phyloP scores from a whole-genome alignment of 768 basidiomycete genomes.

The Rhodosporidiobolus sp. region DNA sequence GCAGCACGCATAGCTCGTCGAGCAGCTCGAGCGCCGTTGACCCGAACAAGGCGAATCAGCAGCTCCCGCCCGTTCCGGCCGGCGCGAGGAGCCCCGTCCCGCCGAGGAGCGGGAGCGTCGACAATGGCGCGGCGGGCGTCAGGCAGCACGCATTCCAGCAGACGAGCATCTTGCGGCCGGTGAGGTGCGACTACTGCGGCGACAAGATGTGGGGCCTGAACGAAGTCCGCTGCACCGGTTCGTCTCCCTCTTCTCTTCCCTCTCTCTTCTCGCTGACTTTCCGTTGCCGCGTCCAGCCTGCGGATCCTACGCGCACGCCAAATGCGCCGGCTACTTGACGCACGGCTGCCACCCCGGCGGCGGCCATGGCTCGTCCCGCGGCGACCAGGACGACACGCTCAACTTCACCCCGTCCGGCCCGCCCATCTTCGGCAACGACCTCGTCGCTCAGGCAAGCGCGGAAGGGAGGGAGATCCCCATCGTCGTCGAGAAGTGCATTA shows the following conservation, averaged over 20 bases:
- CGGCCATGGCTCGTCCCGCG: neutral
- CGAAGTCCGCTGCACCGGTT: constrained; percentile 75
- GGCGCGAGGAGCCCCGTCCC: constrained; percentile 16
- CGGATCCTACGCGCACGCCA: constrained; percentile 78
- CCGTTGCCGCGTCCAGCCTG: constrained; percentile 58
- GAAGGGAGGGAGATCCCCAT: constrained; percentile 61
- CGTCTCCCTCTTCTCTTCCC: constrained; percentile 47
- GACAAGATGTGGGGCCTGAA: constrained; percentile 99
- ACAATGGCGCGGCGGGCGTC: constrained; percentile 45
- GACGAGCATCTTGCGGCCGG: constrained; percentile 78
- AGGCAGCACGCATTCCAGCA: constrained; percentile 82
- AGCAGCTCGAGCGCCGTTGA: neutral
- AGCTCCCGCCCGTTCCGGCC: constrained; percentile 14
- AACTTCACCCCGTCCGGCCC: constrained; percentile 56
- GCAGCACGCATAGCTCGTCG: constrained; percentile 11
- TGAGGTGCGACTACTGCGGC: constrained; percentile 89
- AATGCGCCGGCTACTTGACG: constrained; percentile 56
- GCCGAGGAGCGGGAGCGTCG: constrained; percentile 6
- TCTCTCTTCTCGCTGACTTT: neutral
- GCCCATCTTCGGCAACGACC: constrained; percentile 88
- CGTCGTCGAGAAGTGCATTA: constrained; percentile 93
- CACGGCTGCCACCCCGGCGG: constrained; percentile 33
- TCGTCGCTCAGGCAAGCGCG: constrained; percentile 67
- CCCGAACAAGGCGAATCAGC: neutral
- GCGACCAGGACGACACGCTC: constrained; percentile 17